Percentiles rank a stretch among this genome's conserved stretches.
Conservation (phyloP, 2,329 filamentous ascomycete genomes). For the Dothiorella sarmentorum region DNA sequence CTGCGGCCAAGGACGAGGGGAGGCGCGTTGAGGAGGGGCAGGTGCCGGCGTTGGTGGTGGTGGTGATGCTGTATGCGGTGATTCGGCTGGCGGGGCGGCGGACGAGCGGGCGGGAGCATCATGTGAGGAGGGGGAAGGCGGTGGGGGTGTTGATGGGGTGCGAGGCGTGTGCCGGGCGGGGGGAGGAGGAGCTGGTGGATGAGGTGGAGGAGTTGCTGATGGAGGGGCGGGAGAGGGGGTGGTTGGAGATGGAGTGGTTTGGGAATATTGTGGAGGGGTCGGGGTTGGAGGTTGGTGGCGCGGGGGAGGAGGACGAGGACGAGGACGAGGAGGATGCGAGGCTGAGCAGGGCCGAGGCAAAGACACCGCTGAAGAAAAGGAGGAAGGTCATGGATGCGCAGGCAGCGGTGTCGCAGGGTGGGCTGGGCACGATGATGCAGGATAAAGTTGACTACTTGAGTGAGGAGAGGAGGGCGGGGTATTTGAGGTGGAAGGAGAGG, state of each 20-base stretch:
- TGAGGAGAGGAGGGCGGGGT: slow-evolving; percentile 59
- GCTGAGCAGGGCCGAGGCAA: slow-evolving; percentile 25
- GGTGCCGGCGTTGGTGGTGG: slow-evolving; percentile 55
- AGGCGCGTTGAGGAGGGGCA: slow-evolving; percentile 27
- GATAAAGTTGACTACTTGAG: slow-evolving; percentile 69
- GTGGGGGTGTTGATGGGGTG: not conserved
- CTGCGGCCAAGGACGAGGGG: not conserved
- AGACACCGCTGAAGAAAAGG: slow-evolving; percentile 34
- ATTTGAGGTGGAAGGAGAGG: slow-evolving; percentile 60
- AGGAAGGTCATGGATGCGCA: slow-evolving; percentile 23
- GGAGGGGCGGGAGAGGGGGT: slow-evolving; percentile 9
- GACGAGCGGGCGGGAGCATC: slow-evolving; percentile 9
- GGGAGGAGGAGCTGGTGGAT: slow-evolving; percentile 34
- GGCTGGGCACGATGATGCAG: slow-evolving; percentile 67
- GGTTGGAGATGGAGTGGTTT: slow-evolving; percentile 25
- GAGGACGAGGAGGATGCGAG: slow-evolving; percentile 26
- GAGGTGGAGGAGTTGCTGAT: slow-evolving; percentile 33
- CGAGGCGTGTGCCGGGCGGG: slow-evolving; percentile 32
- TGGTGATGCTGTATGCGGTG: slow-evolving; percentile 59
- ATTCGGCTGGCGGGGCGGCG: slow-evolving; percentile 43
- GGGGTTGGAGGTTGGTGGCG: slow-evolving; percentile 23
- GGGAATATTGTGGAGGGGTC: slow-evolving; percentile 16
- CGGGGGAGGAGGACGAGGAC: slow-evolving; percentile 40
- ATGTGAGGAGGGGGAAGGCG: not conserved
- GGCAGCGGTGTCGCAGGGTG: slow-evolving; percentile 36